phyloP scores from a whole-genome alignment of 257 asterid species.

The Agastache rugosa region DNA sequence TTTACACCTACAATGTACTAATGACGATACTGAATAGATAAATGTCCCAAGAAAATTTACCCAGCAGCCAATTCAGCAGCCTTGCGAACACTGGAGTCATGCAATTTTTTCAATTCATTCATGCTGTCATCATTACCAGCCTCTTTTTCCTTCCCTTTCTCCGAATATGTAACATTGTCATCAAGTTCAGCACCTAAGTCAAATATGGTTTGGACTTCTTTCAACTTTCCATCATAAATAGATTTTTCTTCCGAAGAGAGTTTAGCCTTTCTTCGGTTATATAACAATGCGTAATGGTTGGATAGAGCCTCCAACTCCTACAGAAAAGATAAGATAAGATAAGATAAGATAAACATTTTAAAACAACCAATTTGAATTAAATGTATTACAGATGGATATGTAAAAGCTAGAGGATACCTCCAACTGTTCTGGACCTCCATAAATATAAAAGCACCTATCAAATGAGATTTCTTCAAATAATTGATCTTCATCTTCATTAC shows the following conservation, averaged over 20 bases:
- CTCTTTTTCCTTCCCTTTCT: conserved; percentile 86
- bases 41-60: conserved; percentile 47
- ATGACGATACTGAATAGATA: conserved; percentile 13
- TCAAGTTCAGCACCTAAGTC: conserved; percentile 74
- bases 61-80: conserved; percentile 99
- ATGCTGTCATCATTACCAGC: conserved; percentile 57
- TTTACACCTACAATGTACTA: conserved; percentile 9
- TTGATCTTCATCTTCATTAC: conserved; percentile 68
- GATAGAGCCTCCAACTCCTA: conserved; percentile 97
- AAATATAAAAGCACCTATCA: conserved; percentile 96
- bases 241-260: conserved; percentile 79
- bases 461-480: conserved; percentile 76
- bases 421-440: conserved; percentile 99
- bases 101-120: conserved; percentile 70
- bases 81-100: conserved; percentile 86
- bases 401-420: conserved; percentile 60
- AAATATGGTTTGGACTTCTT: conserved; percentile 77
- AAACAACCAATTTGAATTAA: conserved; percentile 27
- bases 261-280: conserved; percentile 86
- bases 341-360: conserved; percentile 29
- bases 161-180: conserved; percentile 59
- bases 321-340: conserved; percentile 20
- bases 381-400: conserved; percentile 18
- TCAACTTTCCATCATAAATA: conserved; percentile 81
- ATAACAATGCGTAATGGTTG: conserved; percentile 81